phyloP scores from a whole-genome alignment of 2,329 filamentous ascomycete genomes.

The Aspergillus cejpii region DNA sequence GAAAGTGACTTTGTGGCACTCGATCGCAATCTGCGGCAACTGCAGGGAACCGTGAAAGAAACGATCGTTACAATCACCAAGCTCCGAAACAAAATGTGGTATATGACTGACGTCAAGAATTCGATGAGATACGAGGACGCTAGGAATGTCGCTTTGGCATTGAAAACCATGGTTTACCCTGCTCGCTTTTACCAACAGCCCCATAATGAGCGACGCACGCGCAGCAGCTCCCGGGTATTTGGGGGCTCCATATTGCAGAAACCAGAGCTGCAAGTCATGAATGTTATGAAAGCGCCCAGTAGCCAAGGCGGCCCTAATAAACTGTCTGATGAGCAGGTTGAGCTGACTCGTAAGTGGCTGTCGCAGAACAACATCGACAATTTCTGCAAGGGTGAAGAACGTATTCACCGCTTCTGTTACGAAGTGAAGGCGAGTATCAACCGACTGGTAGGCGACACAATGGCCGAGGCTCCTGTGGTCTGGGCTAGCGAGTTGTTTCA shows the following conservation, averaged over 20 bases:
- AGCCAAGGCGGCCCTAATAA: conserved; percentile 91
- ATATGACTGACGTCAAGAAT: conserved; percentile 85
- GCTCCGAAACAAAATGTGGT: conserved; percentile 97
- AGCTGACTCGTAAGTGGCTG: conserved; percentile 76
- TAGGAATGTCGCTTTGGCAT: conserved; percentile 73
- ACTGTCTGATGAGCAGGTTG: conserved; percentile 88
- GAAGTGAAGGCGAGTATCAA: conserved; percentile 82
- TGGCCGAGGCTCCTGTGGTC: conserved; percentile 76
- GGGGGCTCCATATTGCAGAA: conserved; percentile 62
- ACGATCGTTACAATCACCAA: conserved; percentile 68
- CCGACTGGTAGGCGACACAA: conserved; percentile 75
- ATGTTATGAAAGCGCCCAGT: conserved; percentile 72
- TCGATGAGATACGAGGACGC: conserved; percentile 84
- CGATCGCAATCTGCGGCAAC: conserved; percentile 71
- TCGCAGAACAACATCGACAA: conserved; percentile 77
- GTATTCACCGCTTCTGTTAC: conserved; percentile 87
- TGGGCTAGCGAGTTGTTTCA: conserved; percentile 89
- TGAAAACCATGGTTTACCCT: conserved; percentile 78
- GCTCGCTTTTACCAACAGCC: conserved; percentile 21
- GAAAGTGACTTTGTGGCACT: conserved; percentile 62
- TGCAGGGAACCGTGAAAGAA: conserved; percentile 65
- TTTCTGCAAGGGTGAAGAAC: conserved; percentile 88
- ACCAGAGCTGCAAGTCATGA: conserved; percentile 76
- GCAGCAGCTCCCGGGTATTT: conserved; percentile 43
- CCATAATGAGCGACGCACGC: conserved; percentile 32